Evolutionary conservation across 257 asterid species (phyloP).

Genomic region (Coffea eugenioides): DNA sequence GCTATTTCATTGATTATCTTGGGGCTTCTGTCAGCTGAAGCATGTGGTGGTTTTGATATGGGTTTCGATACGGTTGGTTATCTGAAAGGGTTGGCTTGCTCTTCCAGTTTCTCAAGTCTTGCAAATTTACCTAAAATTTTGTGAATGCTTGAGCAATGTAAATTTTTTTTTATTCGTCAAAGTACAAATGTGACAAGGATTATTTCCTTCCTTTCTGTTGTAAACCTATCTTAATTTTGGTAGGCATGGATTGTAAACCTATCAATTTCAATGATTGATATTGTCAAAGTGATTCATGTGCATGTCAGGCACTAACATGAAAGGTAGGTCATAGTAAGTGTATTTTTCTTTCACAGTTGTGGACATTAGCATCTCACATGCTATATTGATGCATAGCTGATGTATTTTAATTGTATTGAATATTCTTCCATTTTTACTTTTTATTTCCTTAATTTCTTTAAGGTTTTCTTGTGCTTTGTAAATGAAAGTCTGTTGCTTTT

Average conservation of each 20-base stretch:
- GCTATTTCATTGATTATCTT: constrained; percentile 2
- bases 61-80: not conserved
- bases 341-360: not conserved
- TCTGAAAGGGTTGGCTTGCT: not conserved
- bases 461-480: not conserved
- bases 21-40: not conserved
- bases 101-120: not conserved
- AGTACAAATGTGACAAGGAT: not conserved
- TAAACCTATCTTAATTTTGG: not conserved
- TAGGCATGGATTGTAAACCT: not conserved
- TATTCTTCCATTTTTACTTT: not conserved
- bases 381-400: not conserved
- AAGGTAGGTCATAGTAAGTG: not conserved
- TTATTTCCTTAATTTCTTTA: not conserved
- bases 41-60: not conserved
- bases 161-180: not conserved
- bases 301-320: not conserved
- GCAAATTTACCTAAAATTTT: not conserved
- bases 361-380: not conserved
- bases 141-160: not conserved
- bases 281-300: not conserved
- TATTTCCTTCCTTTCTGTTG: not conserved
- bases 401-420: not conserved
- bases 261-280: not conserved
- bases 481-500: too few relatives aligned